phyloP scores from a whole-genome alignment of 2,329 filamentous ascomycete genomes.

The Stromatinia cepivora region DNA sequence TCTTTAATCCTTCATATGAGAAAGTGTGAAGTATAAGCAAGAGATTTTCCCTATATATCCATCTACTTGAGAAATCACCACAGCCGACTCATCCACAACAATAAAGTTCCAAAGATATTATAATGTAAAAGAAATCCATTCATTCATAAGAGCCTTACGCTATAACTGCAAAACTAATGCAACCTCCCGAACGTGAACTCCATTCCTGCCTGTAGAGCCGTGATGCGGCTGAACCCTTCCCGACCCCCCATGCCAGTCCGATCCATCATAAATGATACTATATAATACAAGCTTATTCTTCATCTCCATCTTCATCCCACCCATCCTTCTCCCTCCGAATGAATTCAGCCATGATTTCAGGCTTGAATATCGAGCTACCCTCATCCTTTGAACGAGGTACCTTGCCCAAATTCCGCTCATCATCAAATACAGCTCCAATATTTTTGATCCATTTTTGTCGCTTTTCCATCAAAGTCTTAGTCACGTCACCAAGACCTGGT shows the following conservation, averaged over 20 bases:
- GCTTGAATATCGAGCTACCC: constrained; percentile 70
- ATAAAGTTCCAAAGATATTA: neutral
- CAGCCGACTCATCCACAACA: neutral
- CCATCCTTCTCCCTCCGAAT: constrained; percentile 81
- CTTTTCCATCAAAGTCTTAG: constrained; percentile 89
- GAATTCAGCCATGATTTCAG: constrained; percentile 68
- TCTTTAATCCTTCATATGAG: neutral
- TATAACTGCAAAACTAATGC: constrained; percentile 13
- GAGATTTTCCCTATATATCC: neutral
- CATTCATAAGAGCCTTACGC: constrained; percentile 2
- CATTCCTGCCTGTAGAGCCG: neutral
- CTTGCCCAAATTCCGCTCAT: constrained; percentile 53
- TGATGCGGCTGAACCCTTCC: neutral
- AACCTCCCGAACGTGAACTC: neutral
- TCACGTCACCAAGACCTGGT: constrained; percentile 87
- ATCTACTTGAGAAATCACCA: neutral
- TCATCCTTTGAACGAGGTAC: constrained; percentile 69
- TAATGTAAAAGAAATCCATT: neutral
- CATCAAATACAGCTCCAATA: constrained; percentile 87
- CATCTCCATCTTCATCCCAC: constrained; percentile 63
- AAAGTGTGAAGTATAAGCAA: neutral
- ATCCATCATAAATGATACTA: neutral
- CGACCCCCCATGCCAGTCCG: neutral
- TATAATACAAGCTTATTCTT: constrained; percentile 33
- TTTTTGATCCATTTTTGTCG: constrained; percentile 85